Evolutionary conservation across 768 basidiomycete genomes (phyloP).

Genomic region (Suillus subaureus): DNA sequence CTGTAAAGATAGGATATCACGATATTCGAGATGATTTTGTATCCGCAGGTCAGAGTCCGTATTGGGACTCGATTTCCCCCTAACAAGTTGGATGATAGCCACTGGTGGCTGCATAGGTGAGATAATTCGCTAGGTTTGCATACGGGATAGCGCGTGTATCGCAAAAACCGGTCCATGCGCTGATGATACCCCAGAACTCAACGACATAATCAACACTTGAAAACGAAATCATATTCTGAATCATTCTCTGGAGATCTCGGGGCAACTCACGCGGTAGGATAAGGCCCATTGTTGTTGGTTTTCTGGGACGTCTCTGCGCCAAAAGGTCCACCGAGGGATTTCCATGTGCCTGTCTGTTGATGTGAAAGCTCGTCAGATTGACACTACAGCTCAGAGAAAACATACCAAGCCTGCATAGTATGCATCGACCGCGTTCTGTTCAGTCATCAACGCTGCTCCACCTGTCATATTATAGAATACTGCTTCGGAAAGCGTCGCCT

Average conservation of each 20-base stretch:
- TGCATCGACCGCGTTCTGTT: constrained; percentile 24
- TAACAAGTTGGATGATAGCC: constrained; percentile 20
- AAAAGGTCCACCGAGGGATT: constrained; percentile 10
- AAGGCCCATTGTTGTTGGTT: constrained; percentile 22
- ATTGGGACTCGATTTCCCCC: not conserved
- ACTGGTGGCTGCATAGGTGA: constrained; percentile 24
- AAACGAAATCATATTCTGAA: not conserved
- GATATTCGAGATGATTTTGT: not conserved
- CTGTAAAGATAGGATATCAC: not conserved
- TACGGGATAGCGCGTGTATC: constrained; percentile 24
- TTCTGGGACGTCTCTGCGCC: constrained; percentile 5
- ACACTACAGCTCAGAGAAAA: not conserved
- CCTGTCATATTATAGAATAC: constrained; percentile 25
- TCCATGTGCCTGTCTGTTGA: constrained; percentile 21
- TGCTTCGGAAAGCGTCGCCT: constrained; percentile 19
- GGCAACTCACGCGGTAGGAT: constrained; percentile 21
- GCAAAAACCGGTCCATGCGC: constrained; percentile 29
- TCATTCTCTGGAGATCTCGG: not conserved
- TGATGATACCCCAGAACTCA: constrained; percentile 23
- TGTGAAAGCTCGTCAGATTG: not conserved
- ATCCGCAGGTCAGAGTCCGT: not conserved
- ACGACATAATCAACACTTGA: constrained; percentile 22
- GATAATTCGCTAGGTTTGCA: constrained; percentile 24
- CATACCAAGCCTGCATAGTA: constrained; percentile 24
- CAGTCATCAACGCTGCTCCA: constrained; percentile 20